Evolutionary conservation across 495 filamentous ascomycete genomes (phyloP), one percentile per base, ranked within the genome.

Genomic region (Tuber microsphaerosporum): DNA sequence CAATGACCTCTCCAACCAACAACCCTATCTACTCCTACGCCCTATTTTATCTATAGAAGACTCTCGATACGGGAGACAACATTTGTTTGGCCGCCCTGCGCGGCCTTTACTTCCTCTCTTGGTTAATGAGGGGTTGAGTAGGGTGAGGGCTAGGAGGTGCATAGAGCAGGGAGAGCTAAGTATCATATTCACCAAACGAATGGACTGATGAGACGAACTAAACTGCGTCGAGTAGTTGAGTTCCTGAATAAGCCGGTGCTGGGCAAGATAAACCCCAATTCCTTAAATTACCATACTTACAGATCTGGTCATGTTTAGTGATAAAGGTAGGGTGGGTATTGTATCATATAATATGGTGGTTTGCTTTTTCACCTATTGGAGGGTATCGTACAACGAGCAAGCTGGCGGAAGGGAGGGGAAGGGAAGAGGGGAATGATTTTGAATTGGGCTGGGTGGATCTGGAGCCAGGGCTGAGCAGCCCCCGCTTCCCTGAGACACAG

Each of bases 401-500:
- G 26, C n/a, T 46, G 56, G 56, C 8, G 9, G 56, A 65, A 65
- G 26, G 9, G 56, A 65, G 10, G 56, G 56, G 56, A 65, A 61
- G 48, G 48, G 48, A 4, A 26, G 22, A 12, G 12, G 56, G 56
- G 56, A 65, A 31, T 6, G 12, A 17, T 31, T 65, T 31, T 31
- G 56, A 31, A 31, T 65, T 31, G 26, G 26, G n/a, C 56, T 65
- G 75, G 74, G 73, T 68, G 75, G 75, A 79, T 79, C 77, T 73
- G 41, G 61, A n/a, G 61, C 77, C 70, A 75, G 73, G 70, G 56
- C 70, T 78, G 73, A 79, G 76, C 76, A 75, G 65, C 65, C 51
- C 70, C 73, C 76, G 76, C 77, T 75, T 79, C 77, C 77, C 77
- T 76, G 72, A 79, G 77, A 79, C 77, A 74, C 26, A 56, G 44